Base-by-base conservation (phyloP, 2,329 filamentous ascomycete species). In the Trichoderma harzianum region DNA sequence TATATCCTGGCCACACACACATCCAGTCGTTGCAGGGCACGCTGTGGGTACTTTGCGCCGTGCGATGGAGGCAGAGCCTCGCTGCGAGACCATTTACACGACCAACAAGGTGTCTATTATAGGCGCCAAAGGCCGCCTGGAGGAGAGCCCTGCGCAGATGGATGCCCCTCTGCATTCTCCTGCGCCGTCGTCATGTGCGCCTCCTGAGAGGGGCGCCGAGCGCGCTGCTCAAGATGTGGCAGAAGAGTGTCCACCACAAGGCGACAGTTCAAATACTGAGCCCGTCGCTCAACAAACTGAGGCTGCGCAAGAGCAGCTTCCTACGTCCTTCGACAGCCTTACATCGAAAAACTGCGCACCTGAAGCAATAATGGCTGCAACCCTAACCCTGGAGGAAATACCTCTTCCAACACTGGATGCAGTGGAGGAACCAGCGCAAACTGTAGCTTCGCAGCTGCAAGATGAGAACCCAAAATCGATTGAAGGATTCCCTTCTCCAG, bases 151-250 rank as follows among this genome's bases (percentile, higher is more conserved):
- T 36, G 39, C 28, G 16, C 26, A 36, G 16, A 62, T 53, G 39
- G 43, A 53, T 24, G 66, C 55, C 28, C 12, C 66, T 47, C 55
- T 21, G 28, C 21, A 11, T 5, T 36, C 47, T n/a, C 7, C 57
- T 60, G 12, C 65, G n/a, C 30, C 65, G 30, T 30, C 57, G 57
- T 53, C 66, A 26, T 69, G 66, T 69, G 57, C 55, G 26, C 55
- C 55, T 69, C 36, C 36, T 26, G 55, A 39, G 28, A 34, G 28
- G 28, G 55, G 39, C 21, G 39, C 21, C 60, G 57, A 43, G 39
- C 8, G 55, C 28, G 36, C 66, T 5, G 24, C 24, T 61, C n/a
- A 34, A 47, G 66, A 34, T n/a, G 43, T 34, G 36, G 64, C 5
- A 21, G 64, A 43, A 21, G 66, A 53, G 55, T 18, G 26, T 55